Base-by-base conservation (phyloP, 140 eudicot genomes). In the Stevia rebaudiana region DNA sequence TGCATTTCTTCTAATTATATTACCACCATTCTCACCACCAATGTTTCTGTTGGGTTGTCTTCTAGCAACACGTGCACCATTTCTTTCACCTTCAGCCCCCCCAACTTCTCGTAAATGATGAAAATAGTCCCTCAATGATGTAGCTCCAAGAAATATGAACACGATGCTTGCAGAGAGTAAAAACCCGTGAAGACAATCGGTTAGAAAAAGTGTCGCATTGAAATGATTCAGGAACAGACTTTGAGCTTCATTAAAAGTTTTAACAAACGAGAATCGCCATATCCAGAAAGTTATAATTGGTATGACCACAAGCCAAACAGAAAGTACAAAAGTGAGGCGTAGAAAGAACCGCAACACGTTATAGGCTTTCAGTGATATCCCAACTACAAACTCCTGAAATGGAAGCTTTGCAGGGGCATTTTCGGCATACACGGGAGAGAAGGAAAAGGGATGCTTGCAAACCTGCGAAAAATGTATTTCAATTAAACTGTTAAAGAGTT, bases 331-430 rank as follows among this genome's bases (percentile, higher is more conserved):
- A 70, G 86, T 79, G 68, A 90, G 95, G 47, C 97, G 94, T 63
- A 90, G 31, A 67, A 90, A 78, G 80, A 90, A 90, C 70, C 80
- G 92, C 76, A 90, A 68, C 30, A 84, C 94, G 40, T 84, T 90
- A 71, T 78, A 84, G 11, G 89, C 85, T 70, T 90, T 90, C 81
- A 75, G 72, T 18, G 86, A 94, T 60, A 86, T 86, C 74, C 95
- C 97, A 58, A 90, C 74, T 58, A 90, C 54, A 69, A 86, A 84
- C 74, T 90, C 97, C 80, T 78, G 87, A 40, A 86, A 84, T 15
- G 97, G 97, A 80, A 90, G 97, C 81, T 94, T 82, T 24, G 88
- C 79, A 24, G 97, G 97, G 25, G 97, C 95, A 75, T 90, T 74
- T 13, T 86, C 97, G 15, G 97, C 97, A 76, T 90, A 90, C 33